A percentile compares a stretch with the other conserved stretches of the same genome.
Conservation (phyloP, 2,329 filamentous ascomycete genomes). For the Pezicula rhizophila region DNA sequence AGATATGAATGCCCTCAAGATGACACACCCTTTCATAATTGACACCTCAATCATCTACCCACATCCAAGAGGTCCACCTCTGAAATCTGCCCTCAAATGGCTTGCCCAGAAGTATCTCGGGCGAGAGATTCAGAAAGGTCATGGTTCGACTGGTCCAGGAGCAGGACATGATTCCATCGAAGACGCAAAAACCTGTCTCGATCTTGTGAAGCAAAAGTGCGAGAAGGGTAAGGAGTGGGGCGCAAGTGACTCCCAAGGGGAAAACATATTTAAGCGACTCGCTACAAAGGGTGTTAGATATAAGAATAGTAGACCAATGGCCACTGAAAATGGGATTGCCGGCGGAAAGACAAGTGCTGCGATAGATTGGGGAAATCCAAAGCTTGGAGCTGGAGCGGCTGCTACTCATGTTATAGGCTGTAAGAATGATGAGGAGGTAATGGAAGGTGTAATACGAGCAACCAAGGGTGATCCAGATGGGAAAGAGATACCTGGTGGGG, state of each 20-base stretch:
- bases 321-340: conserved; percentile 45
- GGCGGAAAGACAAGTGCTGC: conserved; percentile 64
- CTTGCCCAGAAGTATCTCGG: conserved; percentile 79
- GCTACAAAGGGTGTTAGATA: conserved; percentile 56
- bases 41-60: conserved; percentile 89
- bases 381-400: conserved; percentile 49
- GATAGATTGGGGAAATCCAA: conserved; percentile 84
- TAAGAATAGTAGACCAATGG: conserved; percentile 53
- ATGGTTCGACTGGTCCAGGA: conserved; percentile 43
- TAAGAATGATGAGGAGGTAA: conserved; percentile 52
- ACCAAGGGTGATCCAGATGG: conserved; percentile 53
- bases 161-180: conserved; percentile 86
- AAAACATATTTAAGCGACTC: conserved; percentile 85
- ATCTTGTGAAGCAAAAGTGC: conserved; percentile 92
- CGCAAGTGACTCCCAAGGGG: conserved; percentile 67
- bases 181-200: conserved; percentile 84
- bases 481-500: conserved; percentile 49
- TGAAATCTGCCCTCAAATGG: conserved; percentile 88
- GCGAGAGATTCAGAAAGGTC: conserved; percentile 79
- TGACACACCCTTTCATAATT: conserved; percentile 88
- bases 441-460: conserved; percentile 49
- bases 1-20: conserved; percentile 74
- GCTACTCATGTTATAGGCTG: conserved; percentile 53
- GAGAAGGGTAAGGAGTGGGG: conserved; percentile 88
- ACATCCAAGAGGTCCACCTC: conserved; percentile 79